Conservation (phyloP, 148 eudicot genomes). For the Camellia japonica region DNA sequence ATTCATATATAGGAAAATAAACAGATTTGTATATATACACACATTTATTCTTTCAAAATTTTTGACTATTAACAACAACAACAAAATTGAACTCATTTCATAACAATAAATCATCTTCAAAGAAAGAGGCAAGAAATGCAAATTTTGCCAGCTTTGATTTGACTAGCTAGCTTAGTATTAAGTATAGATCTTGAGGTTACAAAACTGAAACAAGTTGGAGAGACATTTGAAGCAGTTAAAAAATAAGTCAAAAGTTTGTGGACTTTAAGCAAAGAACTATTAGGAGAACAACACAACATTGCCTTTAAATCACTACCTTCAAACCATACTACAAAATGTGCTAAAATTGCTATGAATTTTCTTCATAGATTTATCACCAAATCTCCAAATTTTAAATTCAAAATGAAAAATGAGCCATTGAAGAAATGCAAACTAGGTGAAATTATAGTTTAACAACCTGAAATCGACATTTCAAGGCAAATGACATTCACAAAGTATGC, state of each 20-base stretch:
- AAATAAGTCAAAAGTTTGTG: background rate
- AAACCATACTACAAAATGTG: background rate
- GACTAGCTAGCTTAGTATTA: background rate
- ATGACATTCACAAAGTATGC: background rate
- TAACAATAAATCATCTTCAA: background rate
- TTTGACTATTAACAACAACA: background rate
- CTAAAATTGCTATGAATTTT: slow-evolving; percentile 1
- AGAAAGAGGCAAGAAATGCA: background rate
- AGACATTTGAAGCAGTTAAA: background rate
- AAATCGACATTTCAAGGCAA: background rate
- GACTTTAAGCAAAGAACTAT: background rate
- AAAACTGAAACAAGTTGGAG: background rate
- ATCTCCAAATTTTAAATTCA: background rate
- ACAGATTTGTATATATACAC: too few species aligned
- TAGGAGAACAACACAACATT: background rate
- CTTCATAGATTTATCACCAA: background rate
- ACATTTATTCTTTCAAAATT: background rate
- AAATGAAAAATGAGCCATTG: background rate
- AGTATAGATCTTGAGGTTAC: background rate
- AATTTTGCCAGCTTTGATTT: background rate
- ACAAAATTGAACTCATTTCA: background rate
- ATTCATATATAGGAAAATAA: too few species aligned
- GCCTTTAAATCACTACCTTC: background rate
- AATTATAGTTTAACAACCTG: background rate
- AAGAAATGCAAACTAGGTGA: background rate